phyloP scores from a whole-genome alignment of 2,329 filamentous ascomycete species.

The Calonectria montana region DNA sequence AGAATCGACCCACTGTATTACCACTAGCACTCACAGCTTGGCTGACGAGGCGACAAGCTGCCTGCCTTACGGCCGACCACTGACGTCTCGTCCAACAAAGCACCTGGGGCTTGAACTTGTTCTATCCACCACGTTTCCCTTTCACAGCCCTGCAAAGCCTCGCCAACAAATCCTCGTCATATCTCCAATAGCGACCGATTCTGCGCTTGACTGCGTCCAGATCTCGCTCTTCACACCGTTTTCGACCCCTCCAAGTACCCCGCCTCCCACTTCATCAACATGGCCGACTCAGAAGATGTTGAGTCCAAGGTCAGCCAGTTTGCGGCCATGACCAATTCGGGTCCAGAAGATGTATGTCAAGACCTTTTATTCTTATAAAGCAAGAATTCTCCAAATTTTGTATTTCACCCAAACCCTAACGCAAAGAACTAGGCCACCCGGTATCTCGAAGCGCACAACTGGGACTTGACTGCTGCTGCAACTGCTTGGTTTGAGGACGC shows the following conservation, averaged over 20 bases:
- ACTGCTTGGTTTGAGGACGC: constrained; percentile 68
- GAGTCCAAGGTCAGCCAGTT: constrained; percentile 45
- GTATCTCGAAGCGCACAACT: constrained; percentile 73
- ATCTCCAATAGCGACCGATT: background rate
- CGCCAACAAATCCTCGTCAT: background rate
- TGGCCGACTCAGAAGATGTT: constrained; percentile 44
- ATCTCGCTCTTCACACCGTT: background rate
- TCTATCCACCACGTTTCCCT: constrained; percentile 8
- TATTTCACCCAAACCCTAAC: constrained; percentile 12
- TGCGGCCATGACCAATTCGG: constrained; percentile 40
- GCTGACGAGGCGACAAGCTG: constrained; percentile 45
- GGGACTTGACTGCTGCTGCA: constrained; percentile 74
- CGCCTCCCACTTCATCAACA: constrained; percentile 37
- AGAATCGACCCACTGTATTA: constrained; percentile 13
- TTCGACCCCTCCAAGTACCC: constrained; percentile 29
- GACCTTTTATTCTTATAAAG: background rate
- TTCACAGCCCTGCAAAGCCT: background rate
- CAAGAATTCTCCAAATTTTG: background rate
- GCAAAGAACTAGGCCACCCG: constrained; percentile 67
- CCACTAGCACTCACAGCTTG: constrained; percentile 36
- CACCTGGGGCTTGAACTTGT: background rate
- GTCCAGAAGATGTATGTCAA: constrained; percentile 41
- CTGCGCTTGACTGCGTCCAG: constrained; percentile 1
- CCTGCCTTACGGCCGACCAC: constrained; percentile 31
- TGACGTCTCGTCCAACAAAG: constrained; percentile 16